Percentiles rank a stretch among this genome's conserved stretches.
phyloP scores from a whole-genome alignment of 106 monocot genomes.

The Allium cepa region DNA sequence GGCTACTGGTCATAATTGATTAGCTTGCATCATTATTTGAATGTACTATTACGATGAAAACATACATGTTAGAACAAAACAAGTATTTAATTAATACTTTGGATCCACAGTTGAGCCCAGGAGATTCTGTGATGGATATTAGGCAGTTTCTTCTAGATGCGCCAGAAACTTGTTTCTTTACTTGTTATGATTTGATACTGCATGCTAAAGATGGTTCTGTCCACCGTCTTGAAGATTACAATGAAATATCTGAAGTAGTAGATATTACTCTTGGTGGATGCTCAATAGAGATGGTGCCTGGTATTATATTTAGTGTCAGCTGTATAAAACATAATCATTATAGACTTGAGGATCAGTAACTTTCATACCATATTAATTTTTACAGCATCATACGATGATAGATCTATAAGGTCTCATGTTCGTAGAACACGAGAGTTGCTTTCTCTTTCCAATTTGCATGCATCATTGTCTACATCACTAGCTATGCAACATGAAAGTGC shows the following conservation, averaged over 20 bases:
- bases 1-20: neutral
- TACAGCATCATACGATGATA: conserved; percentile 91
- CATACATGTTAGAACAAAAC: neutral
- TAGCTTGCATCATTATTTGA: neutral
- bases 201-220: conserved; percentile 73
- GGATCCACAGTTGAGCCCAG: conserved; percentile 79
- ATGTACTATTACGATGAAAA: neutral
- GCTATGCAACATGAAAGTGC: conserved; percentile 74
- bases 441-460: conserved; percentile 62
- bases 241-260: conserved; percentile 94
- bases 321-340: too few species aligned
- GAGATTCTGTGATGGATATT: conserved; percentile 95
- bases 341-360: too few species aligned
- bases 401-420: conserved; percentile 91
- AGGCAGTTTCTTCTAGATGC: conserved; percentile 98
- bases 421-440: conserved; percentile 71
- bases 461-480: conserved; percentile 72
- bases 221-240: conserved; percentile 87
- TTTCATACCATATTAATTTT: neutral
- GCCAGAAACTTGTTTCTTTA: conserved; percentile 94
- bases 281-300: conserved; percentile 84
- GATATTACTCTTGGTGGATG: conserved; percentile 86
- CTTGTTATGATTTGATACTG: conserved; percentile 91
- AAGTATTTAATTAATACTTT: neutral
- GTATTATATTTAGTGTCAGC: conserved; percentile 15